A percentile compares a stretch with the other conserved stretches of the same genome.
phyloP scores from a whole-genome alignment of 2,329 filamentous ascomycete species.

The Trichoderma sp. region DNA sequence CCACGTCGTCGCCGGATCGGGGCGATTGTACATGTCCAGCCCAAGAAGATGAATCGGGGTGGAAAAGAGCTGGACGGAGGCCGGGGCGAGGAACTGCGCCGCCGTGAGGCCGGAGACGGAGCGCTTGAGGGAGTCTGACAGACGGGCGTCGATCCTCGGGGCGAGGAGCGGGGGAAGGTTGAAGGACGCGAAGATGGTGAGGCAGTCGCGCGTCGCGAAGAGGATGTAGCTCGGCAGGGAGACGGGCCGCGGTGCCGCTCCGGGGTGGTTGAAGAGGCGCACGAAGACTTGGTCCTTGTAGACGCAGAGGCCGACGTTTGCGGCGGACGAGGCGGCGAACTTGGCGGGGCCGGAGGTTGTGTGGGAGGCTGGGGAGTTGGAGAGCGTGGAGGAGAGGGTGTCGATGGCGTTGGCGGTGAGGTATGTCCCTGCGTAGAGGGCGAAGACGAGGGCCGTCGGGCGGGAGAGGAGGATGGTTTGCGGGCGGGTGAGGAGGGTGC shows the following conservation, averaged over 20 bases:
- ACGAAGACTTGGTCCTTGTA: conserved; percentile 90
- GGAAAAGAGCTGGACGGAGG: conserved; percentile 74
- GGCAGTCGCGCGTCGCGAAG: conserved; percentile 79
- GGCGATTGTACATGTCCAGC: conserved; percentile 81
- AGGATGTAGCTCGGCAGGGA: conserved; percentile 72
- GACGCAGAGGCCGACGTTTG: conserved; percentile 83
- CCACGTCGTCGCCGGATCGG: conserved; percentile 45
- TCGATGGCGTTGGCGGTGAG: conserved; percentile 85
- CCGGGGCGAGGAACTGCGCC: conserved; percentile 81
- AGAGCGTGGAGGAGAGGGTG: conserved; percentile 69
- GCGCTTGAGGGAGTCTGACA: conserved; percentile 52
- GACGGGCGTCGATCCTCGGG: conserved; percentile 61
- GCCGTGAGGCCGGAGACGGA: conserved; percentile 58
- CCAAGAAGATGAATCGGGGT: conserved; percentile 86
- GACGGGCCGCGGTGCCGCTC: conserved; percentile 51
- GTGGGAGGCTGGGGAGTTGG: conserved; percentile 57
- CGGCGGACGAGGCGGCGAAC: conserved; percentile 76
- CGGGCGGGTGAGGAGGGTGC: conserved; percentile 60
- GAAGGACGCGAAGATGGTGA: conserved; percentile 91
- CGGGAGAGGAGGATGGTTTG: conserved; percentile 63
- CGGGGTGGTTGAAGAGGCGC: conserved; percentile 72
- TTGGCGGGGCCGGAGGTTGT: conserved; percentile 77
- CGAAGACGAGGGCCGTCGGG: conserved; percentile 69
- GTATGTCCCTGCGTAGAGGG: conserved; percentile 87
- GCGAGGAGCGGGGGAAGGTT: conserved; percentile 82